phyloP scores from a whole-genome alignment of 495 filamentous ascomycete species.

The Thozetella sp. region DNA sequence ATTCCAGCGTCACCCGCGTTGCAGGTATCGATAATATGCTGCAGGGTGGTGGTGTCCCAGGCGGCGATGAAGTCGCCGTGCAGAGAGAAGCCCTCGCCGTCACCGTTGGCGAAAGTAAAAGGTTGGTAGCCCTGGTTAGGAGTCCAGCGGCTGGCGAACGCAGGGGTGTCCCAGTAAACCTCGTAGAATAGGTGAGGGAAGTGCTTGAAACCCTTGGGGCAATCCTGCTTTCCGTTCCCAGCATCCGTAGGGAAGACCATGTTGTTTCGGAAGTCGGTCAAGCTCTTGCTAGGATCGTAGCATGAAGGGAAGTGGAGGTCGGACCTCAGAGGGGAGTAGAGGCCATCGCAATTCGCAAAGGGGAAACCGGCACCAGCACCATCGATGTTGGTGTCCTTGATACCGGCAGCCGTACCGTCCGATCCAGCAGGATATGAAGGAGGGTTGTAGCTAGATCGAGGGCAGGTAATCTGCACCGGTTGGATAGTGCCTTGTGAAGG shows the following conservation, averaged over 20 bases:
- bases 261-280: slow-evolving; percentile 50
- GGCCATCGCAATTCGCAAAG: slow-evolving; percentile 52
- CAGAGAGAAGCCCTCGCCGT: slow-evolving; percentile 54
- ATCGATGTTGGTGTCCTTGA: slow-evolving; percentile 48
- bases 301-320: slow-evolving; percentile 57
- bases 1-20: slow-evolving; percentile 51
- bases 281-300: slow-evolving; percentile 60
- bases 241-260: slow-evolving; percentile 51
- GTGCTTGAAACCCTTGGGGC: slow-evolving; percentile 62
- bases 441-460: slow-evolving; percentile 50
- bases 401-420: slow-evolving; percentile 47
- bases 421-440: slow-evolving; percentile 47
- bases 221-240: slow-evolving; percentile 55
- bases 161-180: slow-evolving; percentile 63
- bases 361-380: slow-evolving; percentile 51
- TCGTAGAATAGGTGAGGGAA: slow-evolving; percentile 69
- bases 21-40: slow-evolving; percentile 64
- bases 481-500: slow-evolving; percentile 41
- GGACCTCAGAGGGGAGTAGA: slow-evolving; percentile 54
- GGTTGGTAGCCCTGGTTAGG: slow-evolving; percentile 56
- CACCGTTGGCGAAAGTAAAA: slow-evolving; percentile 67
- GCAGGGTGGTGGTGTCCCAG: slow-evolving; percentile 64
- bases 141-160: slow-evolving; percentile 57
- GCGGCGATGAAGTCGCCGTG: slow-evolving; percentile 77
- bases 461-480: slow-evolving; percentile 45